Evolutionary conservation across 1,284 basidiomycete species (phyloP).

Genomic region (Sanguinoderma infundibulare): DNA sequence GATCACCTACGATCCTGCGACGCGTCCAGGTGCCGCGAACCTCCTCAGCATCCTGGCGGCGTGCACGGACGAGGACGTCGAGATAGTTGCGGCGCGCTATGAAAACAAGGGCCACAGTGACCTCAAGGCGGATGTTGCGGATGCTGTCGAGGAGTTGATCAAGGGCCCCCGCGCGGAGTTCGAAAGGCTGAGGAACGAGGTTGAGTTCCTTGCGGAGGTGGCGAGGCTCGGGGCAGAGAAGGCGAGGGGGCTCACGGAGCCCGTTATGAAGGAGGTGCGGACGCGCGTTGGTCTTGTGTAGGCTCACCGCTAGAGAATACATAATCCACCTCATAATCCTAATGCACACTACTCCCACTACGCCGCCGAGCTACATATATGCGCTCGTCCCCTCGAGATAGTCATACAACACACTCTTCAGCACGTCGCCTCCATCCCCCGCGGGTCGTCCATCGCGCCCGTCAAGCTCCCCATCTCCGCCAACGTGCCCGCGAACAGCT

Average conservation of each 20-base stretch:
- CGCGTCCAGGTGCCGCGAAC: constrained; percentile 85
- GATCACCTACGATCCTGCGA: constrained; percentile 79
- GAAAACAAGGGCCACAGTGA: constrained; percentile 63
- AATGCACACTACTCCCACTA: neutral
- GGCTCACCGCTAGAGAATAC: neutral
- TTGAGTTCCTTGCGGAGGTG: constrained; percentile 64
- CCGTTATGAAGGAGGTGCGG: constrained; percentile 74
- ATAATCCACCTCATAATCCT: constrained; percentile 3
- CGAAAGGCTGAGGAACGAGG: constrained; percentile 64
- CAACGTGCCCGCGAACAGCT: constrained; percentile 62
- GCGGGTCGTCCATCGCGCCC: constrained; percentile 31
- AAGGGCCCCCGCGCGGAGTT: constrained; percentile 75
- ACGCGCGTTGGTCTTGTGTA: constrained; percentile 63
- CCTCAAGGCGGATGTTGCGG: constrained; percentile 77
- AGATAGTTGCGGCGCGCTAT: constrained; percentile 54
- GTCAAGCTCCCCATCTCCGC: constrained; percentile 53
- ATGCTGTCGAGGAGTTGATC: constrained; percentile 76
- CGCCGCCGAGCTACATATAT: too few relatives aligned
- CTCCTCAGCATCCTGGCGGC: constrained; percentile 80
- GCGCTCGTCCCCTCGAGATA: neutral
- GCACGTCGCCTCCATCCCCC: constrained; percentile 31
- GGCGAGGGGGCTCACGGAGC: constrained; percentile 64
- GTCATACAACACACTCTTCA: constrained; percentile 4
- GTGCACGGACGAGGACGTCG: constrained; percentile 58
- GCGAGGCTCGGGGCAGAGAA: constrained; percentile 66